A percentile compares a stretch with the other conserved stretches of the same genome.
These are phyloP conservation scores for Spathaspora girioi DNA, from an alignment of 805 yeast genomes.

Conservation along the genomic window DNA sequence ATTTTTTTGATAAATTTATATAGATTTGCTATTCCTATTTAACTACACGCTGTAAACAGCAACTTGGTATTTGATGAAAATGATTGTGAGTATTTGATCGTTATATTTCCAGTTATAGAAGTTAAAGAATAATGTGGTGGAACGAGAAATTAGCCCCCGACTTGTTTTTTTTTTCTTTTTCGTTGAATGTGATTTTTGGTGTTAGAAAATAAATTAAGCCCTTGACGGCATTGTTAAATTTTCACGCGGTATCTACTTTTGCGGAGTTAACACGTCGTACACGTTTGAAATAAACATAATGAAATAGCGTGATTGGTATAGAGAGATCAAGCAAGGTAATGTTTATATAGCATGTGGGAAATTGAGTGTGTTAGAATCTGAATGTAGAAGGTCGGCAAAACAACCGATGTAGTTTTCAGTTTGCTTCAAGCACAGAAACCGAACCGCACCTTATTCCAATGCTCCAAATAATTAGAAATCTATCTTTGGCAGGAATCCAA, in stretches of 20 bases:
- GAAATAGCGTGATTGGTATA: not conserved
- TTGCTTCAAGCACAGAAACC: too few relatives aligned
- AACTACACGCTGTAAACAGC: not conserved
- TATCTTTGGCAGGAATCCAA: too few relatives aligned
- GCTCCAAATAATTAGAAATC: too few relatives aligned
- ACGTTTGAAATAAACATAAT: not conserved
- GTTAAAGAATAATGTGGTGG: not conserved
- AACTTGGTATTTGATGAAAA: too few relatives aligned
- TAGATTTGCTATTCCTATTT: too few relatives aligned
- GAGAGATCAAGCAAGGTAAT: too few relatives aligned
- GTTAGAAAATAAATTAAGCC: not conserved
- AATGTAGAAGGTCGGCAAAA: too few relatives aligned
- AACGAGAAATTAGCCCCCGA: not conserved
- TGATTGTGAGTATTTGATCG: too few relatives aligned
- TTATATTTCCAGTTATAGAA: not conserved
- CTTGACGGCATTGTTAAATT: not conserved
- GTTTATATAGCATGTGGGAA: too few relatives aligned
- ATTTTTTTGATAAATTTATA: not conserved
- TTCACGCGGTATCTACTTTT: not conserved
- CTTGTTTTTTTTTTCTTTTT: not conserved
- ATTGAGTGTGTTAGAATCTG: too few relatives aligned
- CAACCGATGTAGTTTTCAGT: too few relatives aligned
- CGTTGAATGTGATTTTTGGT: not conserved
- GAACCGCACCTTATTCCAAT: too few relatives aligned
- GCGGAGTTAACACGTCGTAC: not conserved